Conservation (phyloP, 1,284 basidiomycete genomes). For the Ustilago bromivora region DNA sequence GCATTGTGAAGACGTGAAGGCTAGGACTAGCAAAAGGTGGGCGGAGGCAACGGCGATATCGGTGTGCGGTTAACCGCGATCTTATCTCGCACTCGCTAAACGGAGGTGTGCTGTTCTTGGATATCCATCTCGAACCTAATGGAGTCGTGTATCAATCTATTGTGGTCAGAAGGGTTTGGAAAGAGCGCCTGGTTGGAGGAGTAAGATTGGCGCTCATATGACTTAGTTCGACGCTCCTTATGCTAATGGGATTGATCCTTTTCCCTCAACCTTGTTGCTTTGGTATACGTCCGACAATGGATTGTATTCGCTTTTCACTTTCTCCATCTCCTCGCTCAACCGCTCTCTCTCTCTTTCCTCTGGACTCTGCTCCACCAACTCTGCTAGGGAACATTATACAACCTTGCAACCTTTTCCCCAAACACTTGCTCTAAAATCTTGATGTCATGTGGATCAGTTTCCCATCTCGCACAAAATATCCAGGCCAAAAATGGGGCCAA, state of each 20-base stretch:
- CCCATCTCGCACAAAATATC: too few species aligned
- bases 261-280: background rate
- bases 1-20: background rate
- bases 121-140: constrained; percentile 78
- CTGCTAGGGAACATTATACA: constrained; percentile 26
- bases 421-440: constrained; percentile 28
- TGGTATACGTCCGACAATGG: constrained; percentile 19
- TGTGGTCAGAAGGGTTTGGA: constrained; percentile 89
- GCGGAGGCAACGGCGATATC: background rate
- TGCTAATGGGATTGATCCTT: constrained; percentile 11
- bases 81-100: background rate
- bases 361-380: constrained; percentile 8
- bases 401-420: background rate
- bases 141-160: constrained; percentile 84
- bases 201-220: constrained; percentile 74
- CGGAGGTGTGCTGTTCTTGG: constrained; percentile 94
- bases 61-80: background rate
- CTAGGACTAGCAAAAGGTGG: background rate
- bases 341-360: background rate
- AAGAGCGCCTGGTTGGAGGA: constrained; percentile 86
- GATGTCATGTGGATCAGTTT: constrained; percentile 29
- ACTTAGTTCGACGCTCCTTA: constrained; percentile 1
- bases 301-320: constrained; percentile 15
- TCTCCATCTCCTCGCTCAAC: background rate
- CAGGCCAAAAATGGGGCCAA: too few species aligned